Evolutionary conservation across 1,284 basidiomycete species (phyloP), one percentile per base, ranked within the genome.

Genomic region (Naganishia albida): DNA sequence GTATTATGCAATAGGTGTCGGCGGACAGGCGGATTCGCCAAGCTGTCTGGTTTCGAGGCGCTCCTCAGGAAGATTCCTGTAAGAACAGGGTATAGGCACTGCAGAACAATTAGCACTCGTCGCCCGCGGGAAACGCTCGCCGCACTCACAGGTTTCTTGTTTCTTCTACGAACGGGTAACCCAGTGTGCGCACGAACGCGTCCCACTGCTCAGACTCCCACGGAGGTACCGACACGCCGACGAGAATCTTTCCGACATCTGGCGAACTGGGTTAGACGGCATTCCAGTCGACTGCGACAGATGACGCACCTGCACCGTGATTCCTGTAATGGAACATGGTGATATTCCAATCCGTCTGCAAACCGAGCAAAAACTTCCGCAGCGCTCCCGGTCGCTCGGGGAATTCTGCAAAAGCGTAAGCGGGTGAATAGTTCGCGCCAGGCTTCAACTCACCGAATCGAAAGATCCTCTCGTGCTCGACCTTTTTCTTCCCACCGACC

Each of bases 301-400:
- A 67, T 3, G 8, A 82, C 86, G 68, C 72, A 90, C 92, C 92
- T 72, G 89, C 93, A 38, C 95, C 95, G 71, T 99, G 94, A 77
- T 97, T 97, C 66, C 95, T 85, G 80, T 99, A 99, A 78, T 99
- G 96, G 82, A 98, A 99, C 68, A 99, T 79, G 0, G 91, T 90
- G 62, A 99, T 91, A 79, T 96, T 98, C 93, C 94, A 98, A 16
- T 87, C 88, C 34, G 85, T 83, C 57, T 89, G 88, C 60, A 99
- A 78, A 3, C 88, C 89, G 23, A 87, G 81, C 69, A 97, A 82
- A 82, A 99, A 99, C 72, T 90, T 91, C 52, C 90, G 85, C 65
- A 99, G 81, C 1, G 95, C 95, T 3, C 88, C 90, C 4, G 93
- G 95, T 63, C 95, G 83, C 78, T 99, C 96, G 2, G 96, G 96